Evolutionary conservation across 2,329 filamentous ascomycete genomes (phyloP), one percentile per base, ranked within the genome.

Genomic region (Fusarium bulbicola): DNA sequence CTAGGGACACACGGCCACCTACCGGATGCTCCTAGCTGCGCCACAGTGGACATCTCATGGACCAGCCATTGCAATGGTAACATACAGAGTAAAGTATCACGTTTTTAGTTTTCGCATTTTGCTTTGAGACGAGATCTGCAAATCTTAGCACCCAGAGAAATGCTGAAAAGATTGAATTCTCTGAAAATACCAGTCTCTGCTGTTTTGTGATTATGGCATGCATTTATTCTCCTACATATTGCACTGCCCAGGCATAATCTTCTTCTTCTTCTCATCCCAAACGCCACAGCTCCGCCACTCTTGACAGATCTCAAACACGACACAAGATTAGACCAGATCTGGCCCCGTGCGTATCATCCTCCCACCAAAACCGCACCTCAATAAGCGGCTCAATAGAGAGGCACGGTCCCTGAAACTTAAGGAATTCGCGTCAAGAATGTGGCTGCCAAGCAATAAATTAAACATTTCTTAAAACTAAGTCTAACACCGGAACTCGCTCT

Each of bases 331-430:
- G 63, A 68, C 47, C 65, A 62, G 66, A 58, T 52, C 52, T 43
- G 16, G 68, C 30, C 47, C 63, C 49, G 61, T 63, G 65, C 52
- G 39, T 45, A 42, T 34, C 21, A 58, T 69, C 24, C 39, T 56
- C 61, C 39, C 15, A 37, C 46, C 66, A 18, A 61, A 57, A 45
- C 32, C 32, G 67, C 36, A 56, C n/a, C n/a, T 74, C 59, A 74
- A 74, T 69, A 74, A 47, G 26, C 52, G 59, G 47, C 56, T 74
- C 52, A 69, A 72, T 69, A 69, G 57, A 69, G 57, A 42, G 36
- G 54, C 58, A 66, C 59, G 57, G 72, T 42, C 52, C 52, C 49
- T 68, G 45, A 70, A 66, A 62, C 59, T 46, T 15, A 26, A 49
- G 42, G 43, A 54, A 50, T 57, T 56, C 15, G 24, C 34, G 18